Evolutionary conservation across 2,329 filamentous ascomycete genomes (phyloP), one percentile per base, ranked within the genome.

Genomic region (Neocucurbitaria cava): DNA sequence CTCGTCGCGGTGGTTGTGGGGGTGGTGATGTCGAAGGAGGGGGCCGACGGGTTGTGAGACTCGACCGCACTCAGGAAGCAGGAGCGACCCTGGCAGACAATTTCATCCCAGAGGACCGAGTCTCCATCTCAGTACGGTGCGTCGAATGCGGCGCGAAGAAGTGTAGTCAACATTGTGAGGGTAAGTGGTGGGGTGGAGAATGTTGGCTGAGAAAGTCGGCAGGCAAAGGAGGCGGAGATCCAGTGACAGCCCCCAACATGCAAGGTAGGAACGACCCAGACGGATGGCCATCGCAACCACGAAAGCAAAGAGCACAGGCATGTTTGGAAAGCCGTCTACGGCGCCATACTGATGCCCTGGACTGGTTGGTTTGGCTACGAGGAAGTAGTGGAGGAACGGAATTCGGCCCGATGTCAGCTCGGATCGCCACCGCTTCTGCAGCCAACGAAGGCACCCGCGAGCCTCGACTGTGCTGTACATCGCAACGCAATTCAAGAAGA

Each of bases 141-240:
- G 6, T 2, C 10, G 38, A 20, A 35, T 26, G 31, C 39, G 38
- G 18, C 35, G 33, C 35, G 24, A 28, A 17, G 23, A 9, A 15
- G 13, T 31, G 23, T 3, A 26, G 20, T 13, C 30, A 13, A 39
- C 24, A 13, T 48, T 7, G 17, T 33, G 18, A 23, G 10, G 33
- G 44, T 39, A 43, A 42, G 46, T 41, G 33, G 39, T 41, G 20
- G 36, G 41, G 24, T 42, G 9, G 33, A 49, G 30, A 28, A 33
- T 15, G 48, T 6, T 45, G 42, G 43, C 26, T 24, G 15, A 31
- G 38, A 11, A 51, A 39, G 31, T 39, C 30, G 28, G 46, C 35
- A 38, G 24, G 42, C 26, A 47, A 44, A 20, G 36, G 20, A 39
- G 41, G 28, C 26, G 26, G 42, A 50, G 45, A 47, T 17, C 50